Evolutionary conservation across 495 filamentous ascomycete genomes (phyloP).

Genomic region (Aspergillus homomorphus): DNA sequence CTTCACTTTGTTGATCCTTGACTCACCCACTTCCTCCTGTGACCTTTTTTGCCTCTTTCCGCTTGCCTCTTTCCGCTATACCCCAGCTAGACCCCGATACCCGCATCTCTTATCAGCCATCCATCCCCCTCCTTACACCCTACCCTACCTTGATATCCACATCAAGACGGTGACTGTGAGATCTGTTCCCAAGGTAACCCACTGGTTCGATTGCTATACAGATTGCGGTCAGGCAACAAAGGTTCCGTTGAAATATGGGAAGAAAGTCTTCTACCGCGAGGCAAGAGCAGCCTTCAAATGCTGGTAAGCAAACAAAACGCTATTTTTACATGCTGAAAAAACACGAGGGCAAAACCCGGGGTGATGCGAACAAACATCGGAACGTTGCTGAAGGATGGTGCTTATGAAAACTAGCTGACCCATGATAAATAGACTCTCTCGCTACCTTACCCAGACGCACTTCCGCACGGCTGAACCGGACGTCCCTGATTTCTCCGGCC

Average conservation of each 20-base stretch:
- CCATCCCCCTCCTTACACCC: background rate
- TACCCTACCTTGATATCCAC: background rate
- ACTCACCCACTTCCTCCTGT: no score
- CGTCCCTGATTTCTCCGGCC: constrained; percentile 18
- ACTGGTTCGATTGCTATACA: background rate
- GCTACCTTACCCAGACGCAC: constrained; percentile 20
- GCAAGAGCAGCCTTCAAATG: background rate
- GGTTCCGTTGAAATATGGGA: background rate
- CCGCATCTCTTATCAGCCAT: background rate
- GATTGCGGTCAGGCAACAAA: background rate
- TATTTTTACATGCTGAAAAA: background rate
- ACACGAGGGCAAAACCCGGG: background rate
- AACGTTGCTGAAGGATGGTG: background rate
- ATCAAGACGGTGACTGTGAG: background rate
- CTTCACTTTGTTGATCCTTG: background rate
- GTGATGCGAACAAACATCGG: background rate
- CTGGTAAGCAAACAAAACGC: background rate
- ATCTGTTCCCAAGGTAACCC: background rate
- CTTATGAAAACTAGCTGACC: background rate
- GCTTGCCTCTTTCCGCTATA: background rate
- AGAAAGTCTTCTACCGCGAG: background rate
- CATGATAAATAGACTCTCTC: constrained; percentile 1
- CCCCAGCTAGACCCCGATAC: background rate
- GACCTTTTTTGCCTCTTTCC: background rate
- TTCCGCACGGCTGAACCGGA: constrained; percentile 26